phyloP scores from a whole-genome alignment of 257 asterid species.

The Fraxinus cuspidata region DNA sequence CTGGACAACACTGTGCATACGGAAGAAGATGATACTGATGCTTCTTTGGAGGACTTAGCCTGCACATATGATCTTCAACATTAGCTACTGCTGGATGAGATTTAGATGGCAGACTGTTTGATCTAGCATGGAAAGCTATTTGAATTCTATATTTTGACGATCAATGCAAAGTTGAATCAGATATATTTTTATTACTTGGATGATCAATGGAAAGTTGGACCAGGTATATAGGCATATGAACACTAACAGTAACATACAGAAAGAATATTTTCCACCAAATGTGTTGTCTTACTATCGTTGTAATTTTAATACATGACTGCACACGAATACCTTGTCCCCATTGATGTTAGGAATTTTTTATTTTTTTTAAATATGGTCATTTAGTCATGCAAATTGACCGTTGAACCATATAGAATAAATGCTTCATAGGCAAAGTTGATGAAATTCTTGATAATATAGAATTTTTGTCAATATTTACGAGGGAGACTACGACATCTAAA shows the following conservation, averaged over 20 bases:
- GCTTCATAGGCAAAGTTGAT: no score
- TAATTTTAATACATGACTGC: neutral
- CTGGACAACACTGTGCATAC: slow-evolving; percentile 29
- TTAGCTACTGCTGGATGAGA: slow-evolving; percentile 31
- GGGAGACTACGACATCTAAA: no score
- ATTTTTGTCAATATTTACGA: no score
- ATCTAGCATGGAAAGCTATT: slow-evolving; percentile 33
- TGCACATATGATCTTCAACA: slow-evolving; percentile 25
- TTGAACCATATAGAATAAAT: no score
- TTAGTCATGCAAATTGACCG: no score
- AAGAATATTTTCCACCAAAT: neutral
- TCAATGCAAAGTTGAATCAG: neutral
- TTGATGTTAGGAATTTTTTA: neutral
- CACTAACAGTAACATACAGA: neutral
- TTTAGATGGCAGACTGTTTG: slow-evolving; percentile 37
- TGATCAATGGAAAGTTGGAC: neutral
- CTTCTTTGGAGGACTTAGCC: slow-evolving; percentile 25
- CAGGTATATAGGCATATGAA: neutral
- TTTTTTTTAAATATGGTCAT: no score
- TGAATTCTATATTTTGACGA: no score
- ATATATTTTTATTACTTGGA: neutral
- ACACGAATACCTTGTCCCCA: neutral
- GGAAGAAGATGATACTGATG: slow-evolving; percentile 26
- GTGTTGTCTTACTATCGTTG: neutral
- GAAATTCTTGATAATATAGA: no score